A percentile compares a stretch with the other conserved stretches of the same genome.
Conservation (phyloP, 2,329 filamentous ascomycete genomes). For the Thelonectria discophora region DNA sequence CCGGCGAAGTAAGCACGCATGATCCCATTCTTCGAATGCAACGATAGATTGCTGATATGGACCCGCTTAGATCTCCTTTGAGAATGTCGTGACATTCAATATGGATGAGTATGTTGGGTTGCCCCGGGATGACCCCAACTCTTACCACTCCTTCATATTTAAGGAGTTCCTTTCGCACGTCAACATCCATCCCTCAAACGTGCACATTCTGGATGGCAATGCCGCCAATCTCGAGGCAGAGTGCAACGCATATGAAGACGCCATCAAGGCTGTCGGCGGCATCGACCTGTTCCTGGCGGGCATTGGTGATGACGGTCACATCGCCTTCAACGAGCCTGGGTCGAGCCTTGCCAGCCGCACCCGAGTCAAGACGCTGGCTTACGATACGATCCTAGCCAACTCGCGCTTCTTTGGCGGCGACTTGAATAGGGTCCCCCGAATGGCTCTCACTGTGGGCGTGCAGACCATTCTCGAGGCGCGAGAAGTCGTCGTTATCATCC, state of each 20-base stretch:
- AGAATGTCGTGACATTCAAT: conserved; percentile 91
- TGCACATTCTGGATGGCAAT: conserved; percentile 86
- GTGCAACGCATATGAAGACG: conserved; percentile 80
- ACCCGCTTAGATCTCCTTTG: conserved; percentile 74
- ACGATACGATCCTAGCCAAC: conserved; percentile 87
- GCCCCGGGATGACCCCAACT: conserved; percentile 82
- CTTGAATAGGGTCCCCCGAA: conserved; percentile 76
- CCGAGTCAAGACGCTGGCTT: conserved; percentile 85
- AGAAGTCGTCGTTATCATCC: conserved; percentile 84
- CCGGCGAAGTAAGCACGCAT: conserved; percentile 59
- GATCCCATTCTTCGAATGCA: conserved; percentile 26
- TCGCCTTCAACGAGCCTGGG: conserved; percentile 91
- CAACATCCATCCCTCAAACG: conserved; percentile 81
- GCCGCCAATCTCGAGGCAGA: conserved; percentile 78
- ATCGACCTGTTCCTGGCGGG: conserved; percentile 89
- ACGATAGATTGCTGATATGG: conserved; percentile 8
- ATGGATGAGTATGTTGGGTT: conserved; percentile 94
- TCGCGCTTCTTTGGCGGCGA: conserved; percentile 85
- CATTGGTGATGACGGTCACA: conserved; percentile 86
- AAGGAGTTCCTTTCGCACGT: conserved; percentile 89
- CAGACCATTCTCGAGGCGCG: conserved; percentile 83
- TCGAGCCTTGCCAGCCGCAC: conserved; percentile 81
- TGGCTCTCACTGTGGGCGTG: conserved; percentile 86
- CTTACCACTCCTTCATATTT: conserved; percentile 94
- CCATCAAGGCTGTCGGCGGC: conserved; percentile 77